Evolutionary conservation across 2,329 filamentous ascomycete species (phyloP), one percentile per base, ranked within the genome.

Genomic region (Huntiella savannae): DNA sequence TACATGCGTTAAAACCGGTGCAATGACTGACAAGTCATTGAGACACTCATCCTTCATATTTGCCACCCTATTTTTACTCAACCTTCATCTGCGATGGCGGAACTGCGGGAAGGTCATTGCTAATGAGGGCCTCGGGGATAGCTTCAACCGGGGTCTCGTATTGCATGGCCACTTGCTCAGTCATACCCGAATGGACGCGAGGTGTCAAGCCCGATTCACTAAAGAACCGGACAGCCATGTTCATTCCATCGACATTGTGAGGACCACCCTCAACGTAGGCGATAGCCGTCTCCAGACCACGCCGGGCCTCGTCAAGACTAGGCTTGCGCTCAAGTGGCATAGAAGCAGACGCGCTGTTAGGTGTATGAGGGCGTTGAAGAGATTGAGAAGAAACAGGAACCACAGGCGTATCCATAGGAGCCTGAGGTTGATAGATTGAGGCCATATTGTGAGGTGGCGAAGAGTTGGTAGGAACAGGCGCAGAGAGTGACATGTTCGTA

Each of bases 401-500:
- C 15, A 16, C 32, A 6, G 22, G 16, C 16, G 12, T 4, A 12
- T 15, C 12, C 41, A n/a, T 36, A 12, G 10, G 35, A 37, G 32
- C 34, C 45, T 7, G 33, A 17, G 11, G 37, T n/a, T 7, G 32
- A 22, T 33, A 17, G 32, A 57, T 54, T 5, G 58, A 59, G 2
- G 61, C 60, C 13, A 61, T 59, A 7, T n/a, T 22, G 42, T 15
- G 33, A 4, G 33, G 13, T 22, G 16, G 33, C 16, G n/a, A 28
- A 16, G 22, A 28, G 22, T 11, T 5, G 7, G n/a, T 28, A 4
- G 44, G 22, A 11, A 13, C 32, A 13, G 44, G 5, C 8, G 34
- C 35, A 15, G 15, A 12, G 7, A 8, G 17, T 32, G 40, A 12
- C 11, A 13, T 11, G 40, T 12, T 16, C 4, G 40, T n/a, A 13